Evolutionary conservation across 2,329 filamentous ascomycete species (phyloP), one percentile per base, ranked within the genome.

Genomic region (Paraphaeosphaeria sporulosa): DNA sequence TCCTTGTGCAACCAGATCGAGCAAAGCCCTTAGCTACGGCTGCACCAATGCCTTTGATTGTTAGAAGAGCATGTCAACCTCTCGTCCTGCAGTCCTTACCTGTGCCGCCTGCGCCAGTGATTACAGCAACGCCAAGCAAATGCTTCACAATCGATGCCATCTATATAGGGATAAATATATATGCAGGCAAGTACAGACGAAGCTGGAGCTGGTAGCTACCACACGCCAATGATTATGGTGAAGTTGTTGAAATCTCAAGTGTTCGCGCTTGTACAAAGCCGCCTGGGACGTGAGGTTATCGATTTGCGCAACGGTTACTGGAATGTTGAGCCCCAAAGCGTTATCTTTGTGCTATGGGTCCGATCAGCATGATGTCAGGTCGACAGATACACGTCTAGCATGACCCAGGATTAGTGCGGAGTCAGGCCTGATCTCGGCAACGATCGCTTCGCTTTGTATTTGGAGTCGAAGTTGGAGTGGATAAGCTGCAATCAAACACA

Each of bases 1-100:
- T 78, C n/a, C 75, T 76, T 0, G 78, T 71, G 68, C 84, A 86
- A 13, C 85, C 85, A 0, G 81, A 80, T 2, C 70, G 73, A 1
- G 79, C 84, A 66, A 88, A 86, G 0, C 79, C 83, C 58, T 73
- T 81, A 10, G 72, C 82, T 1, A 85, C 81, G 1, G 85, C 84
- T 2, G 82, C 82, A 2, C 85, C 86, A 61, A 87, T 88, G 34
- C 86, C 85, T 86, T 2, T 9, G 36, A 19, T 19, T 4, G 27
- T 64, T 9, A 65, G 57, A 25, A 63, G 40, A 27, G 19, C 23
- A 32, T 40, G 36, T 19, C 38, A 12, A 43, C 8, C 1, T 8
- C 25, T 5, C 7, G 7, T 23, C 12, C 5, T 17, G 19, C 23
- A n/a, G 17, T 6, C 63, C 63, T 13, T 61, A 73, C 75, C 75